phyloP scores from a whole-genome alignment of 805 yeast genomes.

The Lipomyces anomalus region DNA sequence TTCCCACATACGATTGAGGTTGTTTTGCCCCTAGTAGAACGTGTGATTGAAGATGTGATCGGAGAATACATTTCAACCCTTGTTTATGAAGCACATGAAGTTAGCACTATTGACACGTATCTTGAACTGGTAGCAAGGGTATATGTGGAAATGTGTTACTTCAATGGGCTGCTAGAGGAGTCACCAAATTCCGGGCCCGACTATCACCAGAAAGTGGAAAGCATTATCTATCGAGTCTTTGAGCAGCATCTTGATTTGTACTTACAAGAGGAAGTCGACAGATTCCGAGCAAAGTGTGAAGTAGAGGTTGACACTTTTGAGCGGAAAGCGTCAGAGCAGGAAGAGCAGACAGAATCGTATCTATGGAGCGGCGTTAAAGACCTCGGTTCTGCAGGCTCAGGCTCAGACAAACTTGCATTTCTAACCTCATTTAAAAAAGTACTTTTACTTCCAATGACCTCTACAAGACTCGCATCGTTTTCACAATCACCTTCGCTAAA shows the following conservation, averaged over 20 bases:
- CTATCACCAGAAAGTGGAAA: conserved; percentile 21
- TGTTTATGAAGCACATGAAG: conserved; percentile 21
- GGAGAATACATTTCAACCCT: conserved; percentile 27
- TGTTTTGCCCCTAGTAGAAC: conserved; percentile 45
- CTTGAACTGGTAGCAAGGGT: conserved; percentile 39
- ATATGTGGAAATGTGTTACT: conserved; percentile 23
- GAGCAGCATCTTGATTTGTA: conserved; percentile 30
- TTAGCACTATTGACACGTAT: conserved; percentile 27
- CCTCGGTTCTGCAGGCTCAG: conserved; percentile 4
- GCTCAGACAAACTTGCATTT: conserved; percentile 46
- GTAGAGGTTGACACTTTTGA: conserved; percentile 32
- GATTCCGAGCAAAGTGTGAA: conserved; percentile 27
- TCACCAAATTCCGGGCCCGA: conserved; percentile 37
- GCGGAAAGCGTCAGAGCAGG: conserved; percentile 37
- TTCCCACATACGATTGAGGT: conserved; percentile 45
- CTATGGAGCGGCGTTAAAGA: conserved; percentile 44
- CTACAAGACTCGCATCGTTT: conserved; percentile 18
- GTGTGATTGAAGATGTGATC: conserved; percentile 34
- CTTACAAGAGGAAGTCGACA: conserved; percentile 30
- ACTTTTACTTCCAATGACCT: conserved; percentile 35
- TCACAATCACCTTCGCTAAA: neutral
- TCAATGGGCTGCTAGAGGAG: conserved; percentile 14
- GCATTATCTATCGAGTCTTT: conserved; percentile 25
- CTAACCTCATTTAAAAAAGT: conserved; percentile 48
- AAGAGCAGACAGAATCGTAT: conserved; percentile 44